phyloP scores from a whole-genome alignment of 257 asterid species.

The Rhazya stricta region DNA sequence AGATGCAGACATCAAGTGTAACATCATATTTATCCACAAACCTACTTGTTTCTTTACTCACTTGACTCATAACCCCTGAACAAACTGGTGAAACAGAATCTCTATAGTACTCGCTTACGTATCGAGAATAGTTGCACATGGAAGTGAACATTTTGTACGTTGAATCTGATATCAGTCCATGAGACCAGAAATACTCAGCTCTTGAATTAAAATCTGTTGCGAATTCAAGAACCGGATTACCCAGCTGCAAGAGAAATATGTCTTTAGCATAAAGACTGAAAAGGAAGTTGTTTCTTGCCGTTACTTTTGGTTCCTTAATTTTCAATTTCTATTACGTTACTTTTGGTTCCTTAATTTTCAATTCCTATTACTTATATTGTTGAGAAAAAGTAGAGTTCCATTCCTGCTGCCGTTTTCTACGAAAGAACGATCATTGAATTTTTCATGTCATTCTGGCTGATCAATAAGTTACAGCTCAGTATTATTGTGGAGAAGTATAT shows the following conservation, averaged over 20 bases:
- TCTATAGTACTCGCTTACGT: constrained; percentile 54
- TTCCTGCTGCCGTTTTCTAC: background rate
- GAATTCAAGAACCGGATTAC: constrained; percentile 70
- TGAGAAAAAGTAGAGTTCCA: constrained; percentile 6
- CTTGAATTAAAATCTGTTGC: constrained; percentile 57
- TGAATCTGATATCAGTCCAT: constrained; percentile 65
- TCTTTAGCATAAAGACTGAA: constrained; percentile 5
- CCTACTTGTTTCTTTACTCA: constrained; percentile 52
- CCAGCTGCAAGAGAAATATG: constrained; percentile 40
- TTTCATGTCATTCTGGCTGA: background rate
- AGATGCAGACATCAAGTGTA: constrained; percentile 66
- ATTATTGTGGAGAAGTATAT: background rate
- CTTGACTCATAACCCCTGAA: constrained; percentile 48
- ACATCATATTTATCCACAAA: constrained; percentile 67
- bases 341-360: background rate
- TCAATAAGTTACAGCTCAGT: constrained; percentile 9
- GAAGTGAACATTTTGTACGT: constrained; percentile 52
- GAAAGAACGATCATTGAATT: background rate
- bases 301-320: background rate
- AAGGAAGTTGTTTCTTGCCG: background rate
- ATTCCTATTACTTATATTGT: background rate
- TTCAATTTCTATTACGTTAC: background rate
- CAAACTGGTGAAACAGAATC: constrained; percentile 47
- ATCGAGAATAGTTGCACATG: constrained; percentile 57
- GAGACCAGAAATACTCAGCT: constrained; percentile 77